Base-by-base conservation (phyloP, 1,284 basidiomycete species). In the Mycosarcoma mackinlayi region DNA sequence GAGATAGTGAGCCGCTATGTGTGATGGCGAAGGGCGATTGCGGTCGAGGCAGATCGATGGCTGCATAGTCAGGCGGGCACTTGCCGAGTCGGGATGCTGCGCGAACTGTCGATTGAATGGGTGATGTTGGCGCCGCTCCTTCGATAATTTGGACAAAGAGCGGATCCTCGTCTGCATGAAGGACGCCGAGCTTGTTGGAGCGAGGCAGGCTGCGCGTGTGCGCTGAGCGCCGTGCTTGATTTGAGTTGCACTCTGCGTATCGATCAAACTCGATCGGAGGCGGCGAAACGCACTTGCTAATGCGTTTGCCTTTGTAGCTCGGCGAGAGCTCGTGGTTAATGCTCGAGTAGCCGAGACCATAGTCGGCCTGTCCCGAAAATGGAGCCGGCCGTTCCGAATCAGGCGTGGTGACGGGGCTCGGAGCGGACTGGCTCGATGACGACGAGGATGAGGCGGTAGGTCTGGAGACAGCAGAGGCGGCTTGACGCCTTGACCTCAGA, bases 331-430 rank as follows among this genome's bases (percentile, higher is more conserved):
- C 47, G 24, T 73, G 51, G 30, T 69, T 58, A 53, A 70, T 65
- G 51, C 62, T 70, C 19, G 67, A 70, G 19, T 69, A 69, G 45
- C 66, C 66, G 18, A 60, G 61, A 4, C 65, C 65, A 24, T 54
- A 68, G 31, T 63, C 59, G 21, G 40, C 38, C 16, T 42, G 46
- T 21, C 59, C 50, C 9, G 50, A 56, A 25, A 55, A 49, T 10
- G 65, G 51, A 10, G 59, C 55, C 18, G 54, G 37, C 4, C 46
- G 18, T 34, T 63, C 54, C 13, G 38, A 16, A 10, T 50, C 47
- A 14, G 56, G 40, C 1, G 59, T 46, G 14, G 46, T 41, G 40
- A 27, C 18, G 5, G 40, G 33, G 24, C 34, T 52, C 14, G 39
- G 14, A 30, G 44, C 44, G 16, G 59, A 49, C 14, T 39, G 58